These are phyloP conservation scores for Chalciporus piperatus DNA, from an alignment of 768 basidiomycete genomes.

Conservation along the genomic window DNA sequence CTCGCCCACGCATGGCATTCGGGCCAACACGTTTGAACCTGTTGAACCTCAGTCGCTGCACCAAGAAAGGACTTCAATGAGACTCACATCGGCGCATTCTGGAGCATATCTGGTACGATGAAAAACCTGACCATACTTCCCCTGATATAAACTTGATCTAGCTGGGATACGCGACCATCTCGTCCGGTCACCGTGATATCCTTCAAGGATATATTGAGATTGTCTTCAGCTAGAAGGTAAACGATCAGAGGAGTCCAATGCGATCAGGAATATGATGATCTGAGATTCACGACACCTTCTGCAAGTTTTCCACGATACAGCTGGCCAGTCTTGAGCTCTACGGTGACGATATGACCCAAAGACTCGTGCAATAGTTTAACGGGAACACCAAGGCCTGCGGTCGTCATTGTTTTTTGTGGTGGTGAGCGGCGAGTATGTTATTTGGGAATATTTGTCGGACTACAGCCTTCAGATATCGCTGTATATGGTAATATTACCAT, in stretches of 20 bases:
- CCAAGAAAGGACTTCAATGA: conserved; percentile 1
- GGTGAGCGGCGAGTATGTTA: conserved; percentile 7
- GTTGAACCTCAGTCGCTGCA: conserved; percentile 12
- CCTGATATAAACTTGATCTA: conserved; percentile 98
- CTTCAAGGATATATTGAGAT: conserved; percentile 92
- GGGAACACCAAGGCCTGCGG: conserved; percentile 79
- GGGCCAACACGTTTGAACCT: conserved; percentile 99
- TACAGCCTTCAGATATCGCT: background rate
- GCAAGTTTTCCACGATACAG: conserved; percentile 96
- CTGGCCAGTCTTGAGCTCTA: conserved; percentile 98
- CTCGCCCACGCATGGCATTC: conserved; percentile 97
- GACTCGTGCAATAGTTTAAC: conserved; percentile 97
- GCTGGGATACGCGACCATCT: conserved; percentile 96
- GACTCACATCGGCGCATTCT: conserved; percentile 96
- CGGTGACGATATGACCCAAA: conserved; percentile 92
- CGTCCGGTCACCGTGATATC: conserved; percentile 98
- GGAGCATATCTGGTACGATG: conserved; percentile 98
- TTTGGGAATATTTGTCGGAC: conserved; percentile 20
- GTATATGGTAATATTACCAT: background rate
- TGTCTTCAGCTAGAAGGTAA: conserved; percentile 83
- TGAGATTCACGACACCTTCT: conserved; percentile 62
- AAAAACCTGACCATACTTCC: conserved; percentile 99
- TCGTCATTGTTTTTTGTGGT: conserved; percentile 37
- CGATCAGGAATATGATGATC: conserved; percentile 3
- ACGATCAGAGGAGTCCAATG: conserved; percentile 18